A percentile compares a stretch with the other conserved stretches of the same genome.
Evolutionary conservation across 768 basidiomycete genomes (phyloP).

Genomic region (Podaxis sp.): DNA sequence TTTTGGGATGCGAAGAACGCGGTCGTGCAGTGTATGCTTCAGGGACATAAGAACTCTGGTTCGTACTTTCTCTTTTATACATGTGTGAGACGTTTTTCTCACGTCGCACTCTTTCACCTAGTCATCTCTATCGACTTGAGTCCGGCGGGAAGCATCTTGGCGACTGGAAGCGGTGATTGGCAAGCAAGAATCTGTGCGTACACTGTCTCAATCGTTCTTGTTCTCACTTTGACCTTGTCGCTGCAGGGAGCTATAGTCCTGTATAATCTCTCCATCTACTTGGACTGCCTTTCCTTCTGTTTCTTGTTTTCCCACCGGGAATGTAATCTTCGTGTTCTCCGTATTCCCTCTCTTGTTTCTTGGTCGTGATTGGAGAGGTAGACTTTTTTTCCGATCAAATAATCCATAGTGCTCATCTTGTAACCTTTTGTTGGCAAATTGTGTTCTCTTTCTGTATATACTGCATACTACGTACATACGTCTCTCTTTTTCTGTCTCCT

Average conservation of each 20-base stretch:
- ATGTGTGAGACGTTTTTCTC: background rate
- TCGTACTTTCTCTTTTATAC: background rate
- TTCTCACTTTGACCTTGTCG: background rate
- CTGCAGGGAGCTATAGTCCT: conserved; percentile 15
- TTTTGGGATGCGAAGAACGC: conserved; percentile 64
- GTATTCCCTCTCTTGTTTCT: background rate
- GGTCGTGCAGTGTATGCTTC: conserved; percentile 74
- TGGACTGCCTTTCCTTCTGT: background rate
- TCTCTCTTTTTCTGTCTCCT: background rate
- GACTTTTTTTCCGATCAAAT: background rate
- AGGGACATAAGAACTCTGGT: conserved; percentile 37
- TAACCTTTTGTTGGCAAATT: background rate
- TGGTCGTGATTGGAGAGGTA: background rate
- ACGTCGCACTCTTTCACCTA: conserved; percentile 2
- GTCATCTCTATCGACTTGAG: conserved; percentile 33
- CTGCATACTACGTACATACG: background rate
- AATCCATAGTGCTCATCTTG: background rate
- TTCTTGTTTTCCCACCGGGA: background rate
- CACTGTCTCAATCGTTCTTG: background rate
- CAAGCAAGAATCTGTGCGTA: conserved; percentile 32
- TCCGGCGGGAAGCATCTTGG: conserved; percentile 30
- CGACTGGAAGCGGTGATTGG: conserved; percentile 34
- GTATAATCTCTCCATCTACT: background rate
- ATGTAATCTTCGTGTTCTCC: background rate
- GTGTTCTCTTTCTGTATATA: background rate